Evolutionary conservation across 2,329 filamentous ascomycete species (phyloP), one percentile per base, ranked within the genome.

Genomic region (Hypoxylon sp.): DNA sequence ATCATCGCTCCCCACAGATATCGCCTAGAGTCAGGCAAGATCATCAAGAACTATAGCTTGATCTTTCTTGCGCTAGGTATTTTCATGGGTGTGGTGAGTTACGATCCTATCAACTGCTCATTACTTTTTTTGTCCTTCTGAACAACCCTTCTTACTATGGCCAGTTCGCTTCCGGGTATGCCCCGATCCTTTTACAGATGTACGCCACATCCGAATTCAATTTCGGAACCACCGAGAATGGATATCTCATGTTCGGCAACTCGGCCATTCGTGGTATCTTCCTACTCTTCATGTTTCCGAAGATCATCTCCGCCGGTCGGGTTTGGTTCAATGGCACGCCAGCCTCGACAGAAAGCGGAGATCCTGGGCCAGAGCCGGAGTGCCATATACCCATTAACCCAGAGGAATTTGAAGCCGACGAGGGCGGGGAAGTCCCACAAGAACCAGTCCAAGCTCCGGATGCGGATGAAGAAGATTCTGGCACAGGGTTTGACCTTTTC

Each of bases 101-200:
- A 21, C 13, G 5, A 3, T 21, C 13, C 30, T 2, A 9, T 13
- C 23, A 2, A 9, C 7, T n/a, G n/a, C n/a, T 2, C 28, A 2
- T 11, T 43, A 1, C 6, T 1, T n/a, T 7, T n/a, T 17, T 61
- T 14, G 6, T 34, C 23, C 13, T 36, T n/a, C 17, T 11, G 14
- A 2, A 2, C 19, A 36, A 30, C 1, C 34, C 60, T 21, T 21
- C 60, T 58, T 28, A 67, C 19, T 13, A 10, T 59, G 48, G 19
- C 25, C 60, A 85, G 74, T 82, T 92, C 1, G 90, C 90, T 0
- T 92, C 90, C 0, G 89, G 89, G 1, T 93, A 91, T 61, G 89
- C 90, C 0, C 87, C 89, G 0, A 82, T 87, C 0, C 79, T 93
- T 0, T 83, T 89, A 32, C 87, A 89, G 67, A 83, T 89, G 81